These are phyloP conservation scores for Byssochlamys sp. DNA, from an alignment of 2,329 filamentous ascomycete species.

Conservation along the genomic window DNA sequence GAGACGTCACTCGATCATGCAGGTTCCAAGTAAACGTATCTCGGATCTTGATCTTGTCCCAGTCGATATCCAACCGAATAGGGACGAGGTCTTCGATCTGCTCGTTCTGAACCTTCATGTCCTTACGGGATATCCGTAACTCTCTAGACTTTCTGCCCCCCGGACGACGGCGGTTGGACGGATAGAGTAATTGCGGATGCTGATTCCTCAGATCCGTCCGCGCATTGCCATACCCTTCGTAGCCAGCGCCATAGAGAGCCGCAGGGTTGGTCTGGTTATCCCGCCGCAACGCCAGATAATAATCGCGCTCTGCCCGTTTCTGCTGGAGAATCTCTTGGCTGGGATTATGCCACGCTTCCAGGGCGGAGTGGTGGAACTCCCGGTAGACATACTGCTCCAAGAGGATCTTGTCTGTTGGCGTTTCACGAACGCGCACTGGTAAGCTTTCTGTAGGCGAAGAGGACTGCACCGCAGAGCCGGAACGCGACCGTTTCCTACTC, in stretches of 20 bases:
- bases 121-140: conserved; percentile 66
- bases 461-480: conserved; percentile 45
- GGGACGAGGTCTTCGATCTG: conserved; percentile 86
- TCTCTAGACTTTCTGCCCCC: conserved; percentile 66
- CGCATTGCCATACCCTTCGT: conserved; percentile 80
- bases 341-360: conserved; percentile 43
- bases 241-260: conserved; percentile 60
- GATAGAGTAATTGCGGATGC: conserved; percentile 65
- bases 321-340: conserved; percentile 51
- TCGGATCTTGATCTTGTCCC: conserved; percentile 87
- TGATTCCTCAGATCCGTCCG: conserved; percentile 62
- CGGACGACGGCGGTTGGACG: conserved; percentile 62
- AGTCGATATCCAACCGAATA: conserved; percentile 82
- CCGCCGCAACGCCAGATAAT: conserved; percentile 59
- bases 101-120: conserved; percentile 76
- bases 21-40: conserved; percentile 99
- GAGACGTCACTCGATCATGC: conserved; percentile 72
- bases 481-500: conserved; percentile 51
- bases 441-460: conserved; percentile 21
- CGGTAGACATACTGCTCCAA: conserved; percentile 57
- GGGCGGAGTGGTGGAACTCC: conserved; percentile 51
- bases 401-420: conserved; percentile 40
- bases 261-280: conserved; percentile 48
- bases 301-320: conserved; percentile 58
- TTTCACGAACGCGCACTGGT: conserved; percentile 31